Evolutionary conservation across 1,139 yeast genomes (phyloP), one percentile per base, ranked within the genome.

Genomic region (Protomyces gravidus): DNA sequence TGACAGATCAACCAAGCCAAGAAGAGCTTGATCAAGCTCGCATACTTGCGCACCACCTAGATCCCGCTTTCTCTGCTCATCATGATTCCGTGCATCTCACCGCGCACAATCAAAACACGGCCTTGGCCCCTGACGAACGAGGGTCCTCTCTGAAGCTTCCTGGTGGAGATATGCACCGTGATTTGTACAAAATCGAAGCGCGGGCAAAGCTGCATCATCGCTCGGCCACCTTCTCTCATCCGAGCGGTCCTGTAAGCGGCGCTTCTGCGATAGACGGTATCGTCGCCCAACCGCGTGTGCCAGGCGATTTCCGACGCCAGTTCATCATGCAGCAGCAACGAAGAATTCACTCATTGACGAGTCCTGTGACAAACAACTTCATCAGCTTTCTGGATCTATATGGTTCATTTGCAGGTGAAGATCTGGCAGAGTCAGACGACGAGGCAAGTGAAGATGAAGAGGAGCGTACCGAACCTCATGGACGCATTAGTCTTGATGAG

Each of bases 351-450:
- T 39, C 49, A 23, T 39, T 47, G 15, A 55, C 60, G 1, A 61
- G 63, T 1, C 59, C 65, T 2, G 76, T 89, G 62, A 86, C 97
- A 1, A 78, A 84, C 39, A 90, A 90, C 69, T 89, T 92, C 69
- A 83, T 89, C 63, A 97, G 90, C 72, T 90, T 89, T 68, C 74
- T 90, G 59, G 81, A 90, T 45, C 76, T 92, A 30, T 92, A 92
- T 71, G 97, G 97, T 21, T 96, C 90, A 72, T 92, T 90, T 74
- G 97, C 97, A 0, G 97, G 98, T 66, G 97, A 90, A 73, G 92
- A 90, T 67, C 77, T 92, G 57, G 83, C 82, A 62, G 90, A 85
- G 21, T 89, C 82, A 13, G 81, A 76, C 23, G 69, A 66, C 7
- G 67, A 66, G 3, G 72, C 67, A 5, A 69, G 63, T 3, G 69